Base-by-base conservation (phyloP, 805 yeast genomes). In the Sugiyamaella valdiviana region DNA sequence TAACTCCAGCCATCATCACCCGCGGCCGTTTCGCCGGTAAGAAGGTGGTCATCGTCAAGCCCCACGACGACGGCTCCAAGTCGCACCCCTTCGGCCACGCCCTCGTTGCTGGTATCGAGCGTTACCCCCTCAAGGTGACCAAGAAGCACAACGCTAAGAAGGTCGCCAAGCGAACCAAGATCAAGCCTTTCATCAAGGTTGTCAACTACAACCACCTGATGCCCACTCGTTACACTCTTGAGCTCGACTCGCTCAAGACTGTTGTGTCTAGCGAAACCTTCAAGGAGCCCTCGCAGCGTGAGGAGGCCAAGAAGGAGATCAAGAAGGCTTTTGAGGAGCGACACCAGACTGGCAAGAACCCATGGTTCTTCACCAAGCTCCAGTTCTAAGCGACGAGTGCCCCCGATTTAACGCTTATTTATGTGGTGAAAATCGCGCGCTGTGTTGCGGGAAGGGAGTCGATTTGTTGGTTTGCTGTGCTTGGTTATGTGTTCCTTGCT, bases 11-110 rank as follows among this genome's bases (percentile, higher is more conserved):
- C 80, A 90, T 93, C 79, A 90, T 93, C 75, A 95, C 90, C 76
- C 91, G 98, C 77, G 99, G 99, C 72, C 93, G 99, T 81, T 91
- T 82, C 87, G 99, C 99, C 74, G 99, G 99, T 82, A 91, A 90
- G 86, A 93, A 93, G 85, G 99, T 93, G 64, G 99, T 93, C 74
- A 89, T 93, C 72, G 90, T 93, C 73, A 89, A 87, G 78, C 93
- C 96, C 65, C 95, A 86, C 74, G 98, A 93, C 71, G 97, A 93
- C 71, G 99, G 99, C 73, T 80, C 98, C 79, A 93, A 93, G 80
- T 73, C 93, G 60, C 97, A 91, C 82, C 93, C 95, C 69, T 93
- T 89, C 86, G 95, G 96, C 74, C 98, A 93, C 70, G 99, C 99
- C 73, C 81, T 93, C 67, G 99, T 93, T 70, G 98, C 95, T 64